These are phyloP conservation scores for Mortierella sp. DNA, from an alignment of 371 early-diverging fungal genomes.

Conservation along the genomic window DNA sequence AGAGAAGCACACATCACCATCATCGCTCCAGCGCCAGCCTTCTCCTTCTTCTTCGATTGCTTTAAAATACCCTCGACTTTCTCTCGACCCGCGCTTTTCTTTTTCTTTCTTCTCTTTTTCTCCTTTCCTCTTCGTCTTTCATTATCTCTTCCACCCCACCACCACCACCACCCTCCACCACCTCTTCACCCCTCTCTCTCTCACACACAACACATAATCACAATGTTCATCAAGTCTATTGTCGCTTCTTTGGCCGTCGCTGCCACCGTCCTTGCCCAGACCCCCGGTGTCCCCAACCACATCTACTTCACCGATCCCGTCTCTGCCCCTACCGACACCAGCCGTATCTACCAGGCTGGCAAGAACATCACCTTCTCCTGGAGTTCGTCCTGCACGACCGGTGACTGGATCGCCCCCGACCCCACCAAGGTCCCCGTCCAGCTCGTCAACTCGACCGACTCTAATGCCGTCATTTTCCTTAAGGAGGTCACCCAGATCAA, in stretches of 20 bases:
- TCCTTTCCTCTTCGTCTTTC: slow-evolving; percentile 12
- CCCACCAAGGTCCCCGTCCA: slow-evolving; percentile 32
- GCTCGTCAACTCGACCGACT: slow-evolving; percentile 66
- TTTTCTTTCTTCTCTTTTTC: slow-evolving; percentile 7
- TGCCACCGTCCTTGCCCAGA: slow-evolving; percentile 25
- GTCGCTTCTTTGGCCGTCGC: slow-evolving; percentile 12
- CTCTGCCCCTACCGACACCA: background rate
- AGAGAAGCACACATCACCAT: too few relatives aligned
- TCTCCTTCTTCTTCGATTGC: background rate
- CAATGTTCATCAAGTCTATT: slow-evolving; percentile 43
- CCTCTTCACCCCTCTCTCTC: background rate
- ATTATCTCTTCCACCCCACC: background rate
- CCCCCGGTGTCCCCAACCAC: slow-evolving; percentile 25
- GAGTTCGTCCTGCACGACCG: slow-evolving; percentile 22
- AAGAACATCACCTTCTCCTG: slow-evolving; percentile 36
- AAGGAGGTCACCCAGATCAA: slow-evolving; percentile 60
- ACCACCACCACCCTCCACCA: background rate
- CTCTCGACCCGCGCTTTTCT: background rate
- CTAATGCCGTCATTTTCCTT: slow-evolving; percentile 73
- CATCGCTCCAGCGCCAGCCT: background rate
- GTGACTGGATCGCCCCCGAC: slow-evolving; percentile 7
- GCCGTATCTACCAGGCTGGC: slow-evolving; percentile 10
- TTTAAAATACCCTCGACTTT: slow-evolving; percentile 4
- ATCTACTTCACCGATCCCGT: slow-evolving; percentile 44
- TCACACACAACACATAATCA: background rate